phyloP scores from a whole-genome alignment of 768 basidiomycete genomes.

The Daedaleopsis nitida region DNA sequence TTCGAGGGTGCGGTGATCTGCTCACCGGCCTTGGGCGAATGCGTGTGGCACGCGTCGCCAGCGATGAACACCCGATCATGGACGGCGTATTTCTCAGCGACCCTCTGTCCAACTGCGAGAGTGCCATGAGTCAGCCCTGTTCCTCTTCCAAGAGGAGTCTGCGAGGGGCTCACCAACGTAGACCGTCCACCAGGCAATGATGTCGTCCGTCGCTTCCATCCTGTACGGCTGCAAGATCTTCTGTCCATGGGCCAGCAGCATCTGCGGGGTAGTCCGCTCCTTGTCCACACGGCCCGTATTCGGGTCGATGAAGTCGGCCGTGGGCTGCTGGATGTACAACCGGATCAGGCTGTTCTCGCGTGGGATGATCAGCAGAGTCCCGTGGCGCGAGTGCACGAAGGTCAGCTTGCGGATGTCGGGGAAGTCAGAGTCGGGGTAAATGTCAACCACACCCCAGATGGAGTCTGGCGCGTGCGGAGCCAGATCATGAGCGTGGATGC shows the following conservation, averaged over 20 bases:
- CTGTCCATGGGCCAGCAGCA: conserved; percentile 46
- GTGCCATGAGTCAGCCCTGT: neutral
- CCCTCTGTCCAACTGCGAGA: conserved; percentile 52
- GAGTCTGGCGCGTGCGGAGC: conserved; percentile 24
- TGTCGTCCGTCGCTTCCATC: conserved; percentile 28
- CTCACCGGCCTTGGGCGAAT: conserved; percentile 44
- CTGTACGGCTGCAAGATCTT: conserved; percentile 45
- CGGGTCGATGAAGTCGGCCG: conserved; percentile 23
- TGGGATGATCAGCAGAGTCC: neutral
- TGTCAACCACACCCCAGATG: conserved; percentile 47
- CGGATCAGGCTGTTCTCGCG: neutral
- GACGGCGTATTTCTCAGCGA: conserved; percentile 50
- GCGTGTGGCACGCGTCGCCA: conserved; percentile 55
- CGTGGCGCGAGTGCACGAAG: neutral
- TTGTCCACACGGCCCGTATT: conserved; percentile 46
- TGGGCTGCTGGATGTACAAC: neutral
- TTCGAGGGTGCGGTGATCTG: neutral
- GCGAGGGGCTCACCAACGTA: conserved; percentile 33
- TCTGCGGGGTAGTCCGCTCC: conserved; percentile 37
- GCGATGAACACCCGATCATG: conserved; percentile 56
- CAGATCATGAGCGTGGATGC: neutral
- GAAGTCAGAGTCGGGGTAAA: conserved; percentile 69
- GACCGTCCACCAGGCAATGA: conserved; percentile 52
- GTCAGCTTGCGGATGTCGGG: conserved; percentile 35
- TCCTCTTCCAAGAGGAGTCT: neutral